These are phyloP conservation scores for Coniosporium apollinis DNA, from an alignment of 495 filamentous ascomycete species.

Conservation along the genomic window DNA sequence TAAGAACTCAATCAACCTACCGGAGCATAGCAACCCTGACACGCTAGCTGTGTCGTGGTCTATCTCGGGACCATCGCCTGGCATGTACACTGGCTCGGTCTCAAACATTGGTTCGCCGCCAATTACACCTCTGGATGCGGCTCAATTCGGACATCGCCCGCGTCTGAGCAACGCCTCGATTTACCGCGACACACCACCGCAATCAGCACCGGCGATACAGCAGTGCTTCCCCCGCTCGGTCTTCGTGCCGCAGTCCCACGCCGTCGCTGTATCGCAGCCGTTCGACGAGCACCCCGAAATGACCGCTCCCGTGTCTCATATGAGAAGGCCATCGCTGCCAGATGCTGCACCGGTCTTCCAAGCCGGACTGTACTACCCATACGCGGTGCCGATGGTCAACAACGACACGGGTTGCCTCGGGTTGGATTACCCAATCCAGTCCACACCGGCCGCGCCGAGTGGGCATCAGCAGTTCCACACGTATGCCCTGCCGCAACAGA, in stretches of 20 bases:
- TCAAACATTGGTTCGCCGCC: constrained; percentile 18
- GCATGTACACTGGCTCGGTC: not conserved
- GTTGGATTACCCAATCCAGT: constrained; percentile 1
- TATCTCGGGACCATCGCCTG: not conserved
- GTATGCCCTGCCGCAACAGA: constrained; percentile 2
- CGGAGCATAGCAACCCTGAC: too few relatives aligned
- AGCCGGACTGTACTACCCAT: constrained; percentile 5
- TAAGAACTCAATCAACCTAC: too few relatives aligned
- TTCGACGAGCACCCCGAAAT: constrained; percentile 2
- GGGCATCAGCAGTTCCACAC: not conserved
- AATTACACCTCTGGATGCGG: constrained; percentile 19
- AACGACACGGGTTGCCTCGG: constrained; percentile 3
- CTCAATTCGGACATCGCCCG: constrained; percentile 13
- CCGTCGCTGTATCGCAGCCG: not conserved
- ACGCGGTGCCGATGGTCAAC: constrained; percentile 12
- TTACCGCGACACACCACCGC: constrained; percentile 23
- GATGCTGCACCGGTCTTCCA: constrained; percentile 1
- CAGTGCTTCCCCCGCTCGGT: constrained; percentile 17
- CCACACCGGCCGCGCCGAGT: not conserved
- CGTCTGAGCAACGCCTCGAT: constrained; percentile 8
- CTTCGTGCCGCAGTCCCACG: constrained; percentile 11
- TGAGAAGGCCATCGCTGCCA: not conserved
- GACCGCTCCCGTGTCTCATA: not conserved
- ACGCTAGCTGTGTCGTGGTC: constrained; percentile 8
- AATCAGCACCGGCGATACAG: constrained; percentile 25